Conservation (phyloP, 2,329 filamentous ascomycete species). For the Neopestalotiopsis clavispora region DNA sequence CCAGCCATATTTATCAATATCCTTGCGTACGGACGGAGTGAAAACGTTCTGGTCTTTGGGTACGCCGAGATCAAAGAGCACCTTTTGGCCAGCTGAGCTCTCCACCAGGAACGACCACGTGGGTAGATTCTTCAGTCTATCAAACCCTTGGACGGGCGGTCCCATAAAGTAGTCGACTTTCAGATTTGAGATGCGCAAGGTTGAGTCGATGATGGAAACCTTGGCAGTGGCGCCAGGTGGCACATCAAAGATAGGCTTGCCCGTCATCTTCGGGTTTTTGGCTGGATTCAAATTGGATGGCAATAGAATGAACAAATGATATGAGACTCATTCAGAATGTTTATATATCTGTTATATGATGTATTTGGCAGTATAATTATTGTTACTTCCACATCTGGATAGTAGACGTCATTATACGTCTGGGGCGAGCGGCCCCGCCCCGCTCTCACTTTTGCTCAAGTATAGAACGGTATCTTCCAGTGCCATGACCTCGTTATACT, state of each 20-base stretch:
- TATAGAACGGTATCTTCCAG: no score
- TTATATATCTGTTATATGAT: no score
- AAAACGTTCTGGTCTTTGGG: neutral
- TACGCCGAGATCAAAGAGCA: constrained; percentile 10
- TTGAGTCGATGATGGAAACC: constrained; percentile 8
- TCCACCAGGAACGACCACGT: constrained; percentile 15
- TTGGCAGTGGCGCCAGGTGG: constrained; percentile 2
- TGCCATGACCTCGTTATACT: no score
- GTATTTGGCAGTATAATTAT: no score
- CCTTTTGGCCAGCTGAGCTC: neutral
- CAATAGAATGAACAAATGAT: no score
- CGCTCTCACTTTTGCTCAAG: no score
- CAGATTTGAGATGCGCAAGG: constrained; percentile 4
- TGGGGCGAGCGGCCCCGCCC: no score
- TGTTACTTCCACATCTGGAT: no score
- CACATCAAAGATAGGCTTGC: neutral
- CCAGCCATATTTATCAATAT: neutral
- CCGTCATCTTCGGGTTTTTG: no score
- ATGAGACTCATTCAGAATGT: no score
- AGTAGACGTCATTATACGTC: no score
- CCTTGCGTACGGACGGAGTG: neutral
- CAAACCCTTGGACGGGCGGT: constrained; percentile 7
- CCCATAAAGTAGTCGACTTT: neutral
- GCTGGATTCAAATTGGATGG: no score
- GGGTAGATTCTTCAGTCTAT: neutral